Conservation (phyloP, 2,329 filamentous ascomycete genomes). For the Trichoderma gracile region DNA sequence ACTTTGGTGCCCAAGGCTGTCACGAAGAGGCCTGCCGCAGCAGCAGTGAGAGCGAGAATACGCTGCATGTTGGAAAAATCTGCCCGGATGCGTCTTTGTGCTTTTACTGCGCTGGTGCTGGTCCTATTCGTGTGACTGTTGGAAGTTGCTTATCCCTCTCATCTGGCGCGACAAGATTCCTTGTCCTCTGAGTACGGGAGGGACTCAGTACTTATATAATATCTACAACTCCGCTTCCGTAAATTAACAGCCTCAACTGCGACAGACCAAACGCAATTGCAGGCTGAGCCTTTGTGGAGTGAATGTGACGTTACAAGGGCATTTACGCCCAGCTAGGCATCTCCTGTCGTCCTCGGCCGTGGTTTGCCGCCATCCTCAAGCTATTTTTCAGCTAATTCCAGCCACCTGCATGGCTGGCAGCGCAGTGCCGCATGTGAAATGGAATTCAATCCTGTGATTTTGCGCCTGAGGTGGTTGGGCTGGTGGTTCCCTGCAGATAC, state of each 20-base stretch:
- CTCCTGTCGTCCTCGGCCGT: constrained; percentile 21
- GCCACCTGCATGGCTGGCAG: constrained; percentile 13
- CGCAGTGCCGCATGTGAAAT: neutral
- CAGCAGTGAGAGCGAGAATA: constrained; percentile 13
- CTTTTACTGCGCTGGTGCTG: neutral
- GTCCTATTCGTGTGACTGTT: neutral
- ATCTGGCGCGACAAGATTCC: neutral
- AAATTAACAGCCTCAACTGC: neutral
- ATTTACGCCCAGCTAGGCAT: constrained; percentile 22
- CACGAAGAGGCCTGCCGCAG: constrained; percentile 13
- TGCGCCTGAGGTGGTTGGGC: neutral
- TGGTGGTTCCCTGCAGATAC: neutral
- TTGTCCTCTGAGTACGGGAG: neutral
- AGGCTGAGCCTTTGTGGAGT: constrained; percentile 9
- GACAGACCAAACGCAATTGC: neutral
- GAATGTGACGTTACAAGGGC: constrained; percentile 26
- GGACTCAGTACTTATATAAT: constrained; percentile 1
- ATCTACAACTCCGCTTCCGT: neutral
- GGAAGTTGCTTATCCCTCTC: neutral
- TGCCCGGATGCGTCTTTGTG: neutral
- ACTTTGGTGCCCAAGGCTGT: constrained; percentile 24
- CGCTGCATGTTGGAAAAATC: constrained; percentile 12
- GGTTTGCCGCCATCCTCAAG: constrained; percentile 3
- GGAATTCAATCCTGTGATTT: constrained; percentile 1
- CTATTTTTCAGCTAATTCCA: neutral